phyloP scores from a whole-genome alignment of 768 basidiomycete genomes.

The Epithele typhae region DNA sequence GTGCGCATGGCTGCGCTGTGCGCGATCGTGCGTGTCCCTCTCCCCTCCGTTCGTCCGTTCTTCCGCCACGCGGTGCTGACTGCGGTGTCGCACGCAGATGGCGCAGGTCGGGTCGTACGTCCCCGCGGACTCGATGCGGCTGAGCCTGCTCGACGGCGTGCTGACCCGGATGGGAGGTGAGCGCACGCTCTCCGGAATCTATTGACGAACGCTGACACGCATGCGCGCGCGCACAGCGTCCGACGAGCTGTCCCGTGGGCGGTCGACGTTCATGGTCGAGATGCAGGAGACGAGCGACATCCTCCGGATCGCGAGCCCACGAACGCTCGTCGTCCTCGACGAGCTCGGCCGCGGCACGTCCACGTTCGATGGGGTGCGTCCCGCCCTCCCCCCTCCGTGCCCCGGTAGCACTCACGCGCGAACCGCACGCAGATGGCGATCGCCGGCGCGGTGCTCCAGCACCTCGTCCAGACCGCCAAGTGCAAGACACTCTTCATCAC shows the following conservation, averaged over 20 bases:
- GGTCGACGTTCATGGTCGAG: conserved; percentile 97
- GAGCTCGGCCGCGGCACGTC: conserved; percentile 88
- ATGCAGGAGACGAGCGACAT: conserved; percentile 93
- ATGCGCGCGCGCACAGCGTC: conserved; percentile 46
- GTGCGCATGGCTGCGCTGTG: conserved; percentile 78
- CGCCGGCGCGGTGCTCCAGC: conserved; percentile 73
- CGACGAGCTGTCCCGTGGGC: conserved; percentile 81
- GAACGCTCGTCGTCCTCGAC: conserved; percentile 86
- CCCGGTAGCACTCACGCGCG: too few species aligned
- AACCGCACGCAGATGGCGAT: conserved; percentile 69
- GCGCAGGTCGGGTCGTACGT: conserved; percentile 95
- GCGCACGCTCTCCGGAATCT: conserved; percentile 16
- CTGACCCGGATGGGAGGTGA: conserved; percentile 87
- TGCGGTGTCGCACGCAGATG: conserved; percentile 37
- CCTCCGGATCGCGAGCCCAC: conserved; percentile 64
- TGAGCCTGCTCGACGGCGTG: conserved; percentile 82
- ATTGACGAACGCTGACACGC: conserved; percentile 2
- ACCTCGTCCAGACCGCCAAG: conserved; percentile 52
- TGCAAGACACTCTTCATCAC: conserved; percentile 91
- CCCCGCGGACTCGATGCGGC: conserved; percentile 67
- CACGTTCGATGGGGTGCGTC: conserved; percentile 75
- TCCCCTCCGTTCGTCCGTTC: not conserved
- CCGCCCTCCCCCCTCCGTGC: not conserved
- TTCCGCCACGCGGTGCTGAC: not conserved
- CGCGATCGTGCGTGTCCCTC: conserved; percentile 34